Base-by-base conservation (phyloP, 75 land plant species). In the Gnetum montanum region DNA sequence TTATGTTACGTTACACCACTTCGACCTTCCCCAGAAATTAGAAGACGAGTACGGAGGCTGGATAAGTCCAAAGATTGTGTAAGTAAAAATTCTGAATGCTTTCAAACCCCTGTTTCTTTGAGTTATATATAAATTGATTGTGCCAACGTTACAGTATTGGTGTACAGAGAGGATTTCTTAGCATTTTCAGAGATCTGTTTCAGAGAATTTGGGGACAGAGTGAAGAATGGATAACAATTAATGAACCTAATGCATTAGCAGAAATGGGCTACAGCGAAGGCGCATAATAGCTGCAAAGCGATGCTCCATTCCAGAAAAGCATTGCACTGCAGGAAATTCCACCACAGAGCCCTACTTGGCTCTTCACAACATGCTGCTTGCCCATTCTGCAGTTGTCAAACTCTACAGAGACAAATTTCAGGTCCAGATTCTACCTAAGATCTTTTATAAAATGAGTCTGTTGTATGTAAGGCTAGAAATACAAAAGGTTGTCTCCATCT, bases 331-430 rank as follows among this genome's bases (percentile, higher is more conserved):
- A 6, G 85, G 81, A 6, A 64, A 82, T 46, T 82, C 81, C 3
- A 34, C 56, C 0, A 66, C 60, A 1, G 81, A 82, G 55, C 85
- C 85, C 20, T 82, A 82, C 52, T 70, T 67, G 54, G 81, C 58
- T 0, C 41, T 47, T 37, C 85, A 82, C 59, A 51, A 82, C 49
- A 25, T 61, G 25, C 61, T 82, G 8, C 63, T 82, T 0, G 65
- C 85, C 25, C 85, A 82, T 61, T 77, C 73, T 2, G 35, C 62
- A 20, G 71, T 71, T 8, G 73, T 51, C 8, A 57, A 51, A 19
- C 50, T 77, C 1, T 82, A 82, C 61, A 73, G 57, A 43, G n/a
- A 61, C 3, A 63, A 65, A 40, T 73, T 38, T 53, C 71, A 63
- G 67, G 81, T 69, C n/a, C n/a, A n/a, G n/a, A n/a, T n/a, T n/a